These are phyloP conservation scores for Tricholoma matsutake DNA, from an alignment of 768 basidiomycete species.

Conservation along the genomic window DNA sequence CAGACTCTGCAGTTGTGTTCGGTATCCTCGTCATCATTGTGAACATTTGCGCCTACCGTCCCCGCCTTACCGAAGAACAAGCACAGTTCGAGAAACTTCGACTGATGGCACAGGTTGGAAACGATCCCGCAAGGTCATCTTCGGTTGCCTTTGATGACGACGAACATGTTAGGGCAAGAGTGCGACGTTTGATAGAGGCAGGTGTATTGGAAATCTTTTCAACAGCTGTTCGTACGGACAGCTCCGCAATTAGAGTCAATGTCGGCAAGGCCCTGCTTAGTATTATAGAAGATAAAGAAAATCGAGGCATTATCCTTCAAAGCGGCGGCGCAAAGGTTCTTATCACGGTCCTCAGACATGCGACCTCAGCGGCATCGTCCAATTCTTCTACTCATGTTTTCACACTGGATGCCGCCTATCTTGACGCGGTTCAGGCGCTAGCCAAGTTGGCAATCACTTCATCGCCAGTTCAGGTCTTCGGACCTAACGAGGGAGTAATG, in stretches of 20 bases:
- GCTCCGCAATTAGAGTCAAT: constrained; percentile 54
- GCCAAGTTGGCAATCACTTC: constrained; percentile 93
- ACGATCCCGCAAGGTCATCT: constrained; percentile 23
- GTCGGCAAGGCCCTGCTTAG: constrained; percentile 64
- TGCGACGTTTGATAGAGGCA: constrained; percentile 51
- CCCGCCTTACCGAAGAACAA: constrained; percentile 75
- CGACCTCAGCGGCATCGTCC: constrained; percentile 31
- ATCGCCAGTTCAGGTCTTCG: constrained; percentile 88
- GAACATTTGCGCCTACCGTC: constrained; percentile 72
- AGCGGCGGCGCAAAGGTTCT: constrained; percentile 75
- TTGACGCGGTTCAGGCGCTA: constrained; percentile 80
- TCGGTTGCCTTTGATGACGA: constrained; percentile 57
- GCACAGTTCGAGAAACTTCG: constrained; percentile 77
- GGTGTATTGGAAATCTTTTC: constrained; percentile 66
- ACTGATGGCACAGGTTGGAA: constrained; percentile 59
- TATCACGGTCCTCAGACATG: constrained; percentile 51
- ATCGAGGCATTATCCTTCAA: constrained; percentile 73
- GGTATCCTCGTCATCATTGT: constrained; percentile 73
- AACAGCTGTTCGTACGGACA: constrained; percentile 57
- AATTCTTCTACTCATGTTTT: constrained; percentile 20
- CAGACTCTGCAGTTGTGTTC: constrained; percentile 55
- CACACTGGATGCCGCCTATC: constrained; percentile 39
- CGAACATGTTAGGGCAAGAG: constrained; percentile 58
- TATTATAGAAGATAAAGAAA: constrained; percentile 73
- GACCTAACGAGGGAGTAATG: constrained; percentile 71